Evolutionary conservation across 2,329 filamentous ascomycete genomes (phyloP).

Genomic region (Paraconiothyrium sp.): DNA sequence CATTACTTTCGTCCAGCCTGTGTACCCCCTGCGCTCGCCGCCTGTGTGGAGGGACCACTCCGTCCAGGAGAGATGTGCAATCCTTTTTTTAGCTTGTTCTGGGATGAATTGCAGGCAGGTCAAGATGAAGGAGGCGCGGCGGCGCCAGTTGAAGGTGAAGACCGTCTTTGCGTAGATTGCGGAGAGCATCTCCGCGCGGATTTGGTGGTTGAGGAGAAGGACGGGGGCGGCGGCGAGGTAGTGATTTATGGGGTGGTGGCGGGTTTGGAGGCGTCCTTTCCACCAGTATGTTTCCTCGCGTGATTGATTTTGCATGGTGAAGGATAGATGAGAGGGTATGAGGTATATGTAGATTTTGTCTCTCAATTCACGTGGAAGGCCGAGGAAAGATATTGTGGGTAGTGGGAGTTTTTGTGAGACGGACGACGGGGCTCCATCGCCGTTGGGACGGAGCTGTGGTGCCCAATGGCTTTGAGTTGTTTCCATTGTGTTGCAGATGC

Average conservation of each 20-base stretch:
- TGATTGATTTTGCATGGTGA: background rate
- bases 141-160: constrained; percentile 2
- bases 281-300: background rate
- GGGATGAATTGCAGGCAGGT: background rate
- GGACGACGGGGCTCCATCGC: background rate
- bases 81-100: background rate
- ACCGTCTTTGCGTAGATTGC: background rate
- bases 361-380: constrained; percentile 3
- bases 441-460: background rate
- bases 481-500: background rate
- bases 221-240: background rate
- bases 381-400: background rate
- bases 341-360: background rate
- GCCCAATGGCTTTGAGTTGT: background rate
- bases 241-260: background rate
- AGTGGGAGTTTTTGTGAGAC: background rate
- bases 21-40: background rate
- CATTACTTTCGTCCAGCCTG: background rate
- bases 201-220: background rate
- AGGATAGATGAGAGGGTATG: background rate
- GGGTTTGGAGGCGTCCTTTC: too few relatives aligned
- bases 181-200: background rate
- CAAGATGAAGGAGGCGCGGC: background rate
- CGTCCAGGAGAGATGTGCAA: background rate
- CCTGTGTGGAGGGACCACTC: background rate